phyloP scores from a whole-genome alignment of 306 rosid genomes.

The Urtica urens region DNA sequence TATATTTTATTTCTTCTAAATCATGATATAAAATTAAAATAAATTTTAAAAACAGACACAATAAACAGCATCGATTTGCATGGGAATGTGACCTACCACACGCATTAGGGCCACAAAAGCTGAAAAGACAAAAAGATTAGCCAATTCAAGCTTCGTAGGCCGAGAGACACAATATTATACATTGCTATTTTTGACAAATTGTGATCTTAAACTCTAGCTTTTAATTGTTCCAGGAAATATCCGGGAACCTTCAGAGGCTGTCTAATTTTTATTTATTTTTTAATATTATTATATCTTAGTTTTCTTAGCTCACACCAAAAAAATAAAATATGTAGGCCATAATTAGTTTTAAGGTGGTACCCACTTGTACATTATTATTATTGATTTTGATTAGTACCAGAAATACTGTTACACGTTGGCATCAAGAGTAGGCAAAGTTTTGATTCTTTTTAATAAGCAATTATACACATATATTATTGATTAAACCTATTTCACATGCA shows the following conservation, averaged over 20 bases:
- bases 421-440: neutral
- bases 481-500: no score
- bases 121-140: slow-evolving; percentile 7
- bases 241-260: slow-evolving; percentile 21
- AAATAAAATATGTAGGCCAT: neutral
- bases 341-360: neutral
- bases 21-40: neutral
- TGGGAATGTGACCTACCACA: slow-evolving; percentile 5
- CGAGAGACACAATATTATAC: neutral
- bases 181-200: neutral
- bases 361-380: neutral
- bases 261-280: neutral
- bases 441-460: no score
- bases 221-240: slow-evolving; percentile 18
- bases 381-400: neutral
- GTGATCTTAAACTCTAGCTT: slow-evolving; percentile 5
- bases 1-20: neutral
- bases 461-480: no score
- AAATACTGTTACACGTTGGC: neutral
- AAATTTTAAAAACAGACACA: no score
- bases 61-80: no score
- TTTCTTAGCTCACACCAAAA: neutral
- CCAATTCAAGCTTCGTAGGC: neutral
- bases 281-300: neutral
- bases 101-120: slow-evolving; percentile 7